These are phyloP conservation scores for Hyphopichia homilentoma DNA, from an alignment of 805 yeast species.

Conservation along the genomic window DNA sequence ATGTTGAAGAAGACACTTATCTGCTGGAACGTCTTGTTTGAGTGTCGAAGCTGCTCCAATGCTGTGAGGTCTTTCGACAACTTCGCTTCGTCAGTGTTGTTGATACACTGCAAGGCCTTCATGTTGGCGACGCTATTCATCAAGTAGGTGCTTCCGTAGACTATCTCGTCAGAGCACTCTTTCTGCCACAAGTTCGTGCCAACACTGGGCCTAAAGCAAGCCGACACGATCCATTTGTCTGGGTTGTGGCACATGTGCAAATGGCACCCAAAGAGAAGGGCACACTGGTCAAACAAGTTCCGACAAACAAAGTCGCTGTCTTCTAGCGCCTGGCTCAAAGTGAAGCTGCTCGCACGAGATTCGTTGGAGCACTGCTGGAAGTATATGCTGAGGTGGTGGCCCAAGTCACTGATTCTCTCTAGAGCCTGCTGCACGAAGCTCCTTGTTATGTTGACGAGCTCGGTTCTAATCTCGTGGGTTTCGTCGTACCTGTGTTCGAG, in stretches of 20 bases:
- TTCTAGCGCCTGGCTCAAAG: not conserved
- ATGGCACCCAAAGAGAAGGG: constrained; percentile 26
- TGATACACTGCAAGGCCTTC: too few relatives aligned
- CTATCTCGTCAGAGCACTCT: constrained; percentile 24
- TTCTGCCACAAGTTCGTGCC: constrained; percentile 16
- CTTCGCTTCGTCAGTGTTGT: too few relatives aligned
- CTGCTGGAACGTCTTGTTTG: too few relatives aligned
- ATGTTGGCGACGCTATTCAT: constrained; percentile 18
- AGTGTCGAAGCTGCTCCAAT: too few relatives aligned
- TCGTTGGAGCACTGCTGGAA: too few relatives aligned
- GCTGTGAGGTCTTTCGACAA: too few relatives aligned
- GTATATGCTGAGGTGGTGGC: too few relatives aligned
- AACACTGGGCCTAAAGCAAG: constrained; percentile 4
- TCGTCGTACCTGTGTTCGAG: constrained; percentile 21
- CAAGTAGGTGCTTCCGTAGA: constrained; percentile 17
- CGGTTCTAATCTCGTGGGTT: constrained; percentile 12
- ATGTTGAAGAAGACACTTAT: constrained; percentile 22
- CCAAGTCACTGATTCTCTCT: too few relatives aligned
- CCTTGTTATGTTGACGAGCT: too few relatives aligned
- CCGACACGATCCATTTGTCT: constrained; percentile 24
- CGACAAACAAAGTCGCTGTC: too few relatives aligned
- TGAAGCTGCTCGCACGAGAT: too few relatives aligned
- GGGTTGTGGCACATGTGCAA: constrained; percentile 19
- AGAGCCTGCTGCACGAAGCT: too few relatives aligned
- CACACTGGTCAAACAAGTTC: constrained; percentile 27